A percentile compares a stretch with the other conserved stretches of the same genome.
Evolutionary conservation across 169 alveolate species (phyloP).

Genomic region (Cardiosporidium cionae): DNA sequence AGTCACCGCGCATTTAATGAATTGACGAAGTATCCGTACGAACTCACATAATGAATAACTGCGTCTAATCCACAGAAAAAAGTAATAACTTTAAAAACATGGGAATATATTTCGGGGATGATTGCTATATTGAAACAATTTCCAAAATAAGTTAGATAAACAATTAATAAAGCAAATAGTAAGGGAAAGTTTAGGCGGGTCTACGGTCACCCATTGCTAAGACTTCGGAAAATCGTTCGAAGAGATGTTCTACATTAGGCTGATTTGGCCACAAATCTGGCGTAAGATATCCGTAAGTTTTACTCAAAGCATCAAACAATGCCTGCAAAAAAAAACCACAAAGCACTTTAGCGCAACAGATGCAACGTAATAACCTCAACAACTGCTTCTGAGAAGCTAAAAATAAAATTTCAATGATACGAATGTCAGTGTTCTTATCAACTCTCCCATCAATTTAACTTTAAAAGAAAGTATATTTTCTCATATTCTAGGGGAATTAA

Average conservation of each 20-base stretch:
- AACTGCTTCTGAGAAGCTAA: too few relatives aligned
- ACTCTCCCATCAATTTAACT: too few relatives aligned
- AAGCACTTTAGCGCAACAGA: neutral
- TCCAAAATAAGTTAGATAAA: neutral
- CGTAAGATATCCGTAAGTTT: slow-evolving; percentile 95
- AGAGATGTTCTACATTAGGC: neutral
- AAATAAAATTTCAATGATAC: too few relatives aligned
- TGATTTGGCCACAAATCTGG: slow-evolving; percentile 96
- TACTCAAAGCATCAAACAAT: slow-evolving; percentile 88
- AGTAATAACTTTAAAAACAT: neutral
- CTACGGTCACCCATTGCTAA: neutral
- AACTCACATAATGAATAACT: neutral
- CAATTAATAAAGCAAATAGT: neutral
- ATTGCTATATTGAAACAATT: neutral
- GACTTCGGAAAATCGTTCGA: neutral
- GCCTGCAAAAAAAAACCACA: slow-evolving; percentile 61
- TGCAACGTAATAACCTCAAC: too few relatives aligned
- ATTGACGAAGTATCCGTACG: neutral
- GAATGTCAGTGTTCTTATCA: too few relatives aligned
- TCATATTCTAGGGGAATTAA: too few relatives aligned
- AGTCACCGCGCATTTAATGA: too few relatives aligned
- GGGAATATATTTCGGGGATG: neutral
- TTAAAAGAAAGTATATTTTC: too few relatives aligned
- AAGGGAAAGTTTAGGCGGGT: neutral
- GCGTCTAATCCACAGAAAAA: neutral